phyloP scores from a whole-genome alignment of 2,329 filamentous ascomycete species.

The Colletotrichum sp. region DNA sequence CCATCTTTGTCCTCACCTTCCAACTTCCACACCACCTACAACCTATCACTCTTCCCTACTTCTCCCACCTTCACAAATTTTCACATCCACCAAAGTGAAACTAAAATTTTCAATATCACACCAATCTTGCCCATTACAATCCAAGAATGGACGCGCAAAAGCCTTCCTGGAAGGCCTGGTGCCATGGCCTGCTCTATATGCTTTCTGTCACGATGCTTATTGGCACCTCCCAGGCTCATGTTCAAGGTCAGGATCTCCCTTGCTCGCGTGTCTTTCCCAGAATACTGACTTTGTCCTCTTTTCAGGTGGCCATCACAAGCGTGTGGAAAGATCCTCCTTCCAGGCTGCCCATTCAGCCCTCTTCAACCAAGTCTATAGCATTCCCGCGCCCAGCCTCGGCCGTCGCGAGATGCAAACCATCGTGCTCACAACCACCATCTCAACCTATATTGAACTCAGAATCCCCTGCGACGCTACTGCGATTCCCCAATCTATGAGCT shows the following conservation, averaged over 20 bases:
- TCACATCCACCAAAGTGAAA: neutral
- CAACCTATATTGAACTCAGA: neutral
- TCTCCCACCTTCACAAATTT: neutral
- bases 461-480: neutral
- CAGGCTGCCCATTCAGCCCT: neutral
- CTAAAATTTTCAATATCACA: no score
- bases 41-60: neutral
- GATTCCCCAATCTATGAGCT: neutral
- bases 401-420: neutral
- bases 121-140: neutral
- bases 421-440: neutral
- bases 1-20: neutral
- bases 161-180: neutral
- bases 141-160: neutral
- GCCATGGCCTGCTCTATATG: neutral
- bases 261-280: neutral
- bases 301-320: fast-evolving
- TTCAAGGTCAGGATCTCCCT: neutral
- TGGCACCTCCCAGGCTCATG: neutral
- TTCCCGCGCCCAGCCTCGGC: neutral
- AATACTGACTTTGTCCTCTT: neutral
- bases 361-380: neutral
- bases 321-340: neutral
- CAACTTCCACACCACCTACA: fast-evolving
- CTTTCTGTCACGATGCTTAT: neutral